Evolutionary conservation across 164 flowering plant genomes (phyloP), one percentile per base, ranked within the genome.

Genomic region (Magnolia changhungtana): DNA sequence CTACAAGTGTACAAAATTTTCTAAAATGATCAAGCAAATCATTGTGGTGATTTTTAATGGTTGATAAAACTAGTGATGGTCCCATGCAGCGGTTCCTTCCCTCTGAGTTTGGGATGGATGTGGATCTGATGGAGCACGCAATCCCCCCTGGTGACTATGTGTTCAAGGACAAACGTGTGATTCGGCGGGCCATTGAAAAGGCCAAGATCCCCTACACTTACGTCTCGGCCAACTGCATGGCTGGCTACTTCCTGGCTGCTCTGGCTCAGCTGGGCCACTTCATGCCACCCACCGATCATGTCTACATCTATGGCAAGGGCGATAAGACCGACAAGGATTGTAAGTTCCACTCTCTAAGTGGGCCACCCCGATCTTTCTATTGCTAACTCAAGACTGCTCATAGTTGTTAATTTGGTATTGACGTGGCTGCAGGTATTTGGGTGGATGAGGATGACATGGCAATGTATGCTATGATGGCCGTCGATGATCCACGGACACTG

Each of bases 51-150:
- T 37, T 37, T 37, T 37, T 37, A 4, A 37, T 0, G 45, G 45
- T 37, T 37, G 45, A 37, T 37, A 37, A 3, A 37, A 37, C 45
- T 37, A 37, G 7, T 37, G 45, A 37, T 37, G 45, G 45, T 37
- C 45, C 5, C 23, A 10, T 69, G 80, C 51, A 78, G 82, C 65
- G 80, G 18, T 79, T 79, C 49, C 73, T 79, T 29, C 88, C 88
- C 1, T 86, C 88, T 4, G 88, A 86, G 66, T 84, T 80, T 67
- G 88, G 88, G 14, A 72, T 81, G 74, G 85, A 86, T 37, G 83
- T 83, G 1, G 84, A 82, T 7, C 77, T 78, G 72, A 84, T 82
- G 85, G 81, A 78, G 55, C 75, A 83, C 20, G 78, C 81, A 9
- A 61, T 83, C 10, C 73, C 77, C 21, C 85, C 84, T 1, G 82